Base-by-base conservation (phyloP, 371 early-diverging fungal genomes). In the Rhizopus stolonifer region DNA sequence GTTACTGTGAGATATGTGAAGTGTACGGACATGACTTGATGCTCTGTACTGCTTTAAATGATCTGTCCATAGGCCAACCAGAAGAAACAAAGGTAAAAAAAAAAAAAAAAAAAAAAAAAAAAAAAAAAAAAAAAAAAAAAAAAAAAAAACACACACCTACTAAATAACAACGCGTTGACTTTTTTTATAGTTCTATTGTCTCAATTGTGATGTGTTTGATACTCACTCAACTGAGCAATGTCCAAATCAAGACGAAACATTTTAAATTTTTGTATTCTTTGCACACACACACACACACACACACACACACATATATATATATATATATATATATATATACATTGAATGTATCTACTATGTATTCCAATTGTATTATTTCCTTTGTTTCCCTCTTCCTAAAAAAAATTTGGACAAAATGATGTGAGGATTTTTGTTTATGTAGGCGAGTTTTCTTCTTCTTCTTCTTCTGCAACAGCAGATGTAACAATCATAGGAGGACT, bases 151-250 rank as follows among this genome's bases (percentile, higher is more conserved):
- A n/a, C n/a, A n/a, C n/a, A n/a, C n/a, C n/a, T n/a, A n/a, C n/a
- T n/a, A n/a, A n/a, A n/a, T n/a, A n/a, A n/a, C n/a, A n/a, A n/a
- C n/a, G n/a, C n/a, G 18, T 14, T 33, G 3, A 47, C 13, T 14
- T 32, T 29, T 17, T 10, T 50, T 53, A 8, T 42, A 52, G 46
- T 52, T 11, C 31, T 70, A 83, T 52, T 88, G 89, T 58, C 85
- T 85, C 44, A 86, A 88, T 56, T 88, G 89, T 61, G 86, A 88
- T 57, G 72, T 73, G 32, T 83, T 80, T 73, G 80, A 72, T 21
- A 58, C 57, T 5, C 89, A 88, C 47, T 71, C 80, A 47, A 87
- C 89, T 0, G 78, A 81, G 21, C 79, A 82, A 32, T 88, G 89
- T 59, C 89, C 87, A 25, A 81, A 84, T 52, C 83, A 82, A 46